These are phyloP conservation scores for Cyberlindnera suaveolens DNA, from an alignment of 805 yeast species.

Conservation along the genomic window DNA sequence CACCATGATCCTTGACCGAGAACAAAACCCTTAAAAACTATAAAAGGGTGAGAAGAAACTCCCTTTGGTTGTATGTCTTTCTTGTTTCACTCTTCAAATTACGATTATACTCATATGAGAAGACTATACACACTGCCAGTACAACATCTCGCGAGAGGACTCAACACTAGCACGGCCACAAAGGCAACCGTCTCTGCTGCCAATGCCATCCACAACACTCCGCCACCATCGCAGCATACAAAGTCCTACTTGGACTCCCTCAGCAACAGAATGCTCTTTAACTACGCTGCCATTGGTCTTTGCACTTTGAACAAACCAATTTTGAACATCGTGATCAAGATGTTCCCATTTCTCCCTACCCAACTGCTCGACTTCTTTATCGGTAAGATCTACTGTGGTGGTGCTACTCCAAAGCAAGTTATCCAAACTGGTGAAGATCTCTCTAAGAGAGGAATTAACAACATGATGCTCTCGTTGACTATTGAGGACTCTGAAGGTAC, in stretches of 20 bases:
- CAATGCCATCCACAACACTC: constrained; percentile 1
- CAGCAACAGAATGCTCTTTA: constrained; percentile 48
- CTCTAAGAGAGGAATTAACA: constrained; percentile 70
- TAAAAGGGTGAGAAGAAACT: too few relatives aligned
- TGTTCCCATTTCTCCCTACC: constrained; percentile 73
- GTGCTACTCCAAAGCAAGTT: constrained; percentile 69
- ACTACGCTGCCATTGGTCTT: constrained; percentile 61
- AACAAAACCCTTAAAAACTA: too few relatives aligned
- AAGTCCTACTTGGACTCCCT: constrained; percentile 45
- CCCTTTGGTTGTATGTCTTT: too few relatives aligned
- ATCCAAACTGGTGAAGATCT: constrained; percentile 62
- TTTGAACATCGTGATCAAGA: constrained; percentile 51
- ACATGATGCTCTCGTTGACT: constrained; percentile 93
- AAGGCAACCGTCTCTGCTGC: constrained; percentile 5
- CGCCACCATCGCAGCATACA: constrained; percentile 2
- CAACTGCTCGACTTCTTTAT: constrained; percentile 64
- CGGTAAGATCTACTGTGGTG: constrained; percentile 86
- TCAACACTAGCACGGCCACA: constrained; percentile 16
- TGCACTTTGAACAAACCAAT: constrained; percentile 62
- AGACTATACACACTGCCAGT: too few relatives aligned
- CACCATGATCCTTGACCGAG: too few relatives aligned
- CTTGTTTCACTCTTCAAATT: too few relatives aligned
- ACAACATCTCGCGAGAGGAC: constrained; percentile 5
- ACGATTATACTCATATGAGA: too few relatives aligned
- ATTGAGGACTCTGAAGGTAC: constrained; percentile 89